phyloP scores from a whole-genome alignment of 2,329 filamentous ascomycete genomes.

The Aureobasidium lini region DNA sequence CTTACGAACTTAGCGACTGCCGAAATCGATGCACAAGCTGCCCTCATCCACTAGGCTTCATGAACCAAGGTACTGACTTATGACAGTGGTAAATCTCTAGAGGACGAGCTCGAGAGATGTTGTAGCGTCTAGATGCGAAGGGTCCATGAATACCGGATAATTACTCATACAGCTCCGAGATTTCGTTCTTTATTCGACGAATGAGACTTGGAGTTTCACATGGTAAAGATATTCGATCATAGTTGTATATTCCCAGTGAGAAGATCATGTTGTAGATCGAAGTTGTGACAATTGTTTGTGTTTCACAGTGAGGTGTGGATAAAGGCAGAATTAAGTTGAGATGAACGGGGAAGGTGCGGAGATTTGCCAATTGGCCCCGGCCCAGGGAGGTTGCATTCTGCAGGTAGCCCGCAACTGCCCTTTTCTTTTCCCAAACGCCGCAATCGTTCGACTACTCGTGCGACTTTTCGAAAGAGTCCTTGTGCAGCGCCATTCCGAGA shows the following conservation, averaged over 20 bases:
- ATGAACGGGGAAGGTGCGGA: conserved; percentile 3
- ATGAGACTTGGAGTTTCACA: background rate
- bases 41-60: no score
- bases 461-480: background rate
- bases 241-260: background rate
- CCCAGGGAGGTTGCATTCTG: background rate
- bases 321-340: conserved; percentile 5
- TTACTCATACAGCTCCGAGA: no score
- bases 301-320: background rate
- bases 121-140: no score
- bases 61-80: no score
- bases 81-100: no score
- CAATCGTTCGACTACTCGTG: conserved; percentile 8
- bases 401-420: background rate
- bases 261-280: background rate
- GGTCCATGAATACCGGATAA: no score
- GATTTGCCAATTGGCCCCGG: conserved; percentile 4
- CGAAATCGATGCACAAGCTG: no score
- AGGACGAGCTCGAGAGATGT: no score
- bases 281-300: background rate
- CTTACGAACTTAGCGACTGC: no score
- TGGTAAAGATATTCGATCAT: background rate
- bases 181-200: no score
- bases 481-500: background rate
- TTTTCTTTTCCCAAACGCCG: background rate